These are phyloP conservation scores for Globisporangium rhizosaccharum DNA, from an alignment of 352 stramenopile species.

Conservation along the genomic window DNA sequence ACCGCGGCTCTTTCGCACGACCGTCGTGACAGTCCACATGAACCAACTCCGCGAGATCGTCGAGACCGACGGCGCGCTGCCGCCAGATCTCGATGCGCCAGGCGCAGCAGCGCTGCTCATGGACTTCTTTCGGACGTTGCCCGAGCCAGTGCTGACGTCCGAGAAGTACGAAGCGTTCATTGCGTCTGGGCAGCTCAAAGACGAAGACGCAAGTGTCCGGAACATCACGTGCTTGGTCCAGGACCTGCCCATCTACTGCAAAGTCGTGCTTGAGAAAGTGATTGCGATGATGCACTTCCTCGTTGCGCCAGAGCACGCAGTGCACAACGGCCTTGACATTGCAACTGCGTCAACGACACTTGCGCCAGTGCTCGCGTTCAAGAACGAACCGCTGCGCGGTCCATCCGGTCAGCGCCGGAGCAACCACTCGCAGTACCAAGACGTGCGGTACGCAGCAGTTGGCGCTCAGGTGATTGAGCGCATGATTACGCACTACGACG, in stretches of 20 bases:
- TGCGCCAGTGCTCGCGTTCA: slow-evolving; percentile 74
- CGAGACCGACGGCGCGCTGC: slow-evolving; percentile 55
- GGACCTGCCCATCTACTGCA: slow-evolving; percentile 57
- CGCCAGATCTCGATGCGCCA: slow-evolving; percentile 54
- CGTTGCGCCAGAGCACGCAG: slow-evolving; percentile 47
- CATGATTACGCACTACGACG: slow-evolving; percentile 72
- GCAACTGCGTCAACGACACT: slow-evolving; percentile 53
- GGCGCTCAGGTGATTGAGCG: slow-evolving; percentile 70
- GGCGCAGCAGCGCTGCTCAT: slow-evolving; percentile 63
- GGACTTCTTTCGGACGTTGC: slow-evolving; percentile 77
- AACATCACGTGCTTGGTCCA: slow-evolving; percentile 82
- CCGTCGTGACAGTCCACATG: slow-evolving; percentile 63
- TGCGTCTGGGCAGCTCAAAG: slow-evolving; percentile 52
- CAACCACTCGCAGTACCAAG: slow-evolving; percentile 57
- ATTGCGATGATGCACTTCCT: slow-evolving; percentile 67
- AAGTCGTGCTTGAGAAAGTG: slow-evolving; percentile 67
- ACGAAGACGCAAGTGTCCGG: slow-evolving; percentile 69
- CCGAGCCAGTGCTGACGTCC: slow-evolving; percentile 64
- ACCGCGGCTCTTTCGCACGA: slow-evolving; percentile 73
- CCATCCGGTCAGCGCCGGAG: slow-evolving; percentile 32
- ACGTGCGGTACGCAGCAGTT: slow-evolving; percentile 68
- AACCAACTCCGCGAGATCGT: slow-evolving; percentile 72
- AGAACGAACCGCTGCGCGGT: slow-evolving; percentile 45
- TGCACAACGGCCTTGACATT: slow-evolving; percentile 64
- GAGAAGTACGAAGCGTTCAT: slow-evolving; percentile 84